Percentiles rank a stretch among this genome's conserved stretches.
phyloP scores from a whole-genome alignment of 352 stramenopile species.

The Globisporangium barbulae region DNA sequence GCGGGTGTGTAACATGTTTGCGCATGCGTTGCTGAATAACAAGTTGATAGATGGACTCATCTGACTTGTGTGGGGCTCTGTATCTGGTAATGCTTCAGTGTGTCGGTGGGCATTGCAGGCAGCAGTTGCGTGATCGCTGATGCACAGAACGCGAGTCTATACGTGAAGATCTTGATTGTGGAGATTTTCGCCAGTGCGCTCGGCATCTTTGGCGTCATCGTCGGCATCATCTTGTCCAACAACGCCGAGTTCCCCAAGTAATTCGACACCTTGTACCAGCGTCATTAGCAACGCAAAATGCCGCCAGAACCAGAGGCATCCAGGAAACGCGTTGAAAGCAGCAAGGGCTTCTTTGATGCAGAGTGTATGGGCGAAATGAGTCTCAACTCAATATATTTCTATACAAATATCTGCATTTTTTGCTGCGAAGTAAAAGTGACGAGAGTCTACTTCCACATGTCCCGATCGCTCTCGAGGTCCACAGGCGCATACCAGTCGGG shows the following conservation, averaged over 20 bases:
- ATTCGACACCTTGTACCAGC: background rate
- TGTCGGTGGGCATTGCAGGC: conserved; percentile 98
- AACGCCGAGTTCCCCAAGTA: conserved; percentile 92
- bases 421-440: background rate
- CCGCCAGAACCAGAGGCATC: background rate
- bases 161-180: conserved; percentile 99
- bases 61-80: background rate
- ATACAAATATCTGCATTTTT: background rate
- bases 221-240: conserved; percentile 99
- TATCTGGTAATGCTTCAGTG: conserved; percentile 34
- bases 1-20: conserved; percentile 53
- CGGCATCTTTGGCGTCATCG: conserved; percentile 98
- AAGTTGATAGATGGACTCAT: background rate
- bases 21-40: background rate
- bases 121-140: conserved; percentile 97
- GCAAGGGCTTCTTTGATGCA: background rate
- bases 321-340: background rate
- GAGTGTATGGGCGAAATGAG: background rate
- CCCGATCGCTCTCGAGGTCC: conserved; percentile 70
- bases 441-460: conserved; percentile 70
- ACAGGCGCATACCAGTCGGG: conserved; percentile 85
- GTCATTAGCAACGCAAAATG: background rate
- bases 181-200: conserved; percentile 99
- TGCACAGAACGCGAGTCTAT: conserved; percentile 97
- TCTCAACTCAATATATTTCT: conserved; percentile 13